These are phyloP conservation scores for Cercophora newfieldiana DNA, from an alignment of 495 filamentous ascomycete species.

Conservation along the genomic window DNA sequence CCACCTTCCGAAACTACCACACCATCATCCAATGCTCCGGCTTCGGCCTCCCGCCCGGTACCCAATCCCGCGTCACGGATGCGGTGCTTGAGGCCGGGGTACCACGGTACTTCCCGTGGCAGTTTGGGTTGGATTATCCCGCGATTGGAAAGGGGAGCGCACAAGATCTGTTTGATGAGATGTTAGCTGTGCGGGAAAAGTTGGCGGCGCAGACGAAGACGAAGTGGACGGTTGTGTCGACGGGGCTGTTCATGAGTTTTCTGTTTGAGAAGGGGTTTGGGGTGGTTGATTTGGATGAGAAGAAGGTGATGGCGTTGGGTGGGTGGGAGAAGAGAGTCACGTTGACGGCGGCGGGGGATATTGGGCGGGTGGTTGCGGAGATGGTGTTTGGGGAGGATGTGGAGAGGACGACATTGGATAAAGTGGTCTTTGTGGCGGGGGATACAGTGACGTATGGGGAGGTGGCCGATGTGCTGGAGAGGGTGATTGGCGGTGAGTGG, in stretches of 20 bases:
- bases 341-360: constrained; percentile 58
- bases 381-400: constrained; percentile 41
- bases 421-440: constrained; percentile 56
- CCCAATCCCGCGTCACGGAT: constrained; percentile 49
- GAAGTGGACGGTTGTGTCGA: constrained; percentile 59
- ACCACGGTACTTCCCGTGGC: constrained; percentile 59
- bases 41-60: constrained; percentile 51
- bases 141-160: constrained; percentile 54
- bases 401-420: constrained; percentile 25
- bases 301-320: constrained; percentile 52
- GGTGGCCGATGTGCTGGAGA: constrained; percentile 52
- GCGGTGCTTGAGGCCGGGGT: constrained; percentile 52
- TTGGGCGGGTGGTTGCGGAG: constrained; percentile 58
- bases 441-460: constrained; percentile 58
- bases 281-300: constrained; percentile 45
- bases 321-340: constrained; percentile 58
- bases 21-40: constrained; percentile 58
- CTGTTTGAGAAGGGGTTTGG: constrained; percentile 59
- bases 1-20: constrained; percentile 48
- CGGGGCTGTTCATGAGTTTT: constrained; percentile 66
- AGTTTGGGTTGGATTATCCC: constrained; percentile 68
- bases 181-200: constrained; percentile 55
- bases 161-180: constrained; percentile 64
- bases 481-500: constrained; percentile 41
- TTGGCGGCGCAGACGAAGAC: constrained; percentile 49